Conservation (phyloP, 495 filamentous ascomycete species). For the Tuber microsphaerosporum region DNA sequence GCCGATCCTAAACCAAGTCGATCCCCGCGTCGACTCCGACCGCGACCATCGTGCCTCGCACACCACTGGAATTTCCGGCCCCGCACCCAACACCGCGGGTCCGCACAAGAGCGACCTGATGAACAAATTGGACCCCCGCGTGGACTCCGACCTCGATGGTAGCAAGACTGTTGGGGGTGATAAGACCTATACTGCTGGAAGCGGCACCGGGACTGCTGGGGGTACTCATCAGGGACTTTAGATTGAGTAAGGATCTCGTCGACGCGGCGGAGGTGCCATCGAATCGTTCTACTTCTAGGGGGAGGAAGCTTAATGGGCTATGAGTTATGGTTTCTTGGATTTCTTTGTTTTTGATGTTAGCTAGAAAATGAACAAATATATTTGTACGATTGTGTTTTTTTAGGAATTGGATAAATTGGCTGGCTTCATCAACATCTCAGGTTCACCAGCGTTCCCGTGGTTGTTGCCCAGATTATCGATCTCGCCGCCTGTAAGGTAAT, state of each 20-base stretch:
- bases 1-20: no score
- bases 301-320: background rate
- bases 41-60: constrained; percentile 38
- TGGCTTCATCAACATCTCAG: no score
- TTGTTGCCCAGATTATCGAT: no score
- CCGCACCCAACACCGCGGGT: constrained; percentile 42
- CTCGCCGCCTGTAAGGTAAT: no score
- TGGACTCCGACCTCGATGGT: constrained; percentile 47
- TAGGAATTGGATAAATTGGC: background rate
- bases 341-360: background rate
- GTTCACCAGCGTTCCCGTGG: no score
- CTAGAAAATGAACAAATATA: background rate
- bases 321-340: background rate
- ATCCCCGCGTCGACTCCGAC: constrained; percentile 22
- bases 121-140: constrained; percentile 50
- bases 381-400: background rate
- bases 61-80: constrained; percentile 20
- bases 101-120: constrained; percentile 48
- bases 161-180: constrained; percentile 36
- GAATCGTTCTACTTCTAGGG: background rate
- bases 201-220: background rate
- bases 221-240: background rate
- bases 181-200: constrained; percentile 22
- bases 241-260: constrained; percentile 10
- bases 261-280: constrained; percentile 31